Percentiles rank a stretch among this genome's conserved stretches.
Conservation (phyloP, 1,284 basidiomycete species). For the Rhizopogon hawkerae region DNA sequence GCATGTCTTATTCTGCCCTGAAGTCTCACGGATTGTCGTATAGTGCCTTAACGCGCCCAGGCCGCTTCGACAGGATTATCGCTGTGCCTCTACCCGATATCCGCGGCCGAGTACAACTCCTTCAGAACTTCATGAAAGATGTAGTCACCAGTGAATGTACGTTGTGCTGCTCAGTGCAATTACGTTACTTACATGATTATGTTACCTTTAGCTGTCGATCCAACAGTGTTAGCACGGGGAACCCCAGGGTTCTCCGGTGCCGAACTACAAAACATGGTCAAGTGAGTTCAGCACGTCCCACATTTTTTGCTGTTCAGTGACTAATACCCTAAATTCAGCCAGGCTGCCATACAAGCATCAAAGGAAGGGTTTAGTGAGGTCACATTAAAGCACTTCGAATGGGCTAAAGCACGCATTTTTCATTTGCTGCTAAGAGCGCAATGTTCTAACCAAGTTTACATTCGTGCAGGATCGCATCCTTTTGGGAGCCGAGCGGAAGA, state of each 20-base stretch:
- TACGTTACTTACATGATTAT: not conserved
- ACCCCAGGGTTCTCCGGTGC: slow-evolving; percentile 90
- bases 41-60: slow-evolving; percentile 87
- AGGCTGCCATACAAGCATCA: slow-evolving; percentile 89
- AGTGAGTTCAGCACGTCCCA: slow-evolving; percentile 43
- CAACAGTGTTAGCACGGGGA: slow-evolving; percentile 79
- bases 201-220: slow-evolving; percentile 58
- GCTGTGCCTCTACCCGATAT: slow-evolving; percentile 87
- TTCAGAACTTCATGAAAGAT: slow-evolving; percentile 82
- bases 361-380: slow-evolving; percentile 72
- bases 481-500: slow-evolving; percentile 91
- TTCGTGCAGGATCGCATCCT: slow-evolving; percentile 72
- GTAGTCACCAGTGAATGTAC: slow-evolving; percentile 58
- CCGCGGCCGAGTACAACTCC: slow-evolving; percentile 79
- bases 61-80: slow-evolving; percentile 88
- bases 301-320: not conserved
- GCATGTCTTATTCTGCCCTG: slow-evolving; percentile 4
- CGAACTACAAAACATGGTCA: slow-evolving; percentile 90
- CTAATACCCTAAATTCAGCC: slow-evolving; percentile 31
- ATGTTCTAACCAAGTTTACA: slow-evolving; percentile 4
- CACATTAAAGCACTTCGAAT: slow-evolving; percentile 80
- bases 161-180: slow-evolving; percentile 8
- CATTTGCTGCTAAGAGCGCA: not conserved
- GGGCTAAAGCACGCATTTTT: slow-evolving; percentile 68
- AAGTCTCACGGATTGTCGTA: slow-evolving; percentile 14